phyloP scores from a whole-genome alignment of 805 yeast genomes.

The Ogataea kodamae region DNA sequence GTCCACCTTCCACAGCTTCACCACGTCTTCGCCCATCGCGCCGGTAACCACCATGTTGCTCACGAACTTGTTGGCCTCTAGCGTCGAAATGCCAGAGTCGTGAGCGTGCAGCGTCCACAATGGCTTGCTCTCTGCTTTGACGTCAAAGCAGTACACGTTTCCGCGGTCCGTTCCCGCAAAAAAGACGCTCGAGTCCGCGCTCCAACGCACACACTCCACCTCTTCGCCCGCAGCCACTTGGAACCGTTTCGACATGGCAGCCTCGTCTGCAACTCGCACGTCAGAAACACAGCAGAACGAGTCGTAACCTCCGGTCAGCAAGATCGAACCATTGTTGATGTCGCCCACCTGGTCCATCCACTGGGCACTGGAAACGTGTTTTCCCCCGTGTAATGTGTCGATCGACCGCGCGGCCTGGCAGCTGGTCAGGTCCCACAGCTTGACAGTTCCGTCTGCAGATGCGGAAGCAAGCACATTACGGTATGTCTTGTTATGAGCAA shows the following conservation, averaged over 20 bases:
- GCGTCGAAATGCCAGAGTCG: conserved; percentile 85
- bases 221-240: conserved; percentile 60
- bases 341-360: conserved; percentile 61
- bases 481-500: conserved; percentile 77
- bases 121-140: conserved; percentile 63
- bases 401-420: conserved; percentile 78
- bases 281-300: conserved; percentile 78
- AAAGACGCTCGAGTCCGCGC: conserved; percentile 47
- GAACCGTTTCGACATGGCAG: conserved; percentile 60
- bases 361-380: conserved; percentile 77
- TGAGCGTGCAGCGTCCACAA: conserved; percentile 97
- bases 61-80: conserved; percentile 63
- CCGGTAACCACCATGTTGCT: conserved; percentile 79
- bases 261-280: conserved; percentile 68
- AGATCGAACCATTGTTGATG: conserved; percentile 52
- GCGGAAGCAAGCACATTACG: conserved; percentile 88
- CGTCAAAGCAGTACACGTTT: conserved; percentile 83
- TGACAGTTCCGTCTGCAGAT: conserved; percentile 92
- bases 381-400: conserved; percentile 65
- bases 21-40: conserved; percentile 84
- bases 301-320: conserved; percentile 93
- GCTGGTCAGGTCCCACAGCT: conserved; percentile 85
- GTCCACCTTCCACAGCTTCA: conserved; percentile 82
- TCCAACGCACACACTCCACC: conserved; percentile 80
- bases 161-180: conserved; percentile 93